Evolutionary conservation across 495 filamentous ascomycete genomes (phyloP).

Genomic region (Polyplosphaeria fusca): DNA sequence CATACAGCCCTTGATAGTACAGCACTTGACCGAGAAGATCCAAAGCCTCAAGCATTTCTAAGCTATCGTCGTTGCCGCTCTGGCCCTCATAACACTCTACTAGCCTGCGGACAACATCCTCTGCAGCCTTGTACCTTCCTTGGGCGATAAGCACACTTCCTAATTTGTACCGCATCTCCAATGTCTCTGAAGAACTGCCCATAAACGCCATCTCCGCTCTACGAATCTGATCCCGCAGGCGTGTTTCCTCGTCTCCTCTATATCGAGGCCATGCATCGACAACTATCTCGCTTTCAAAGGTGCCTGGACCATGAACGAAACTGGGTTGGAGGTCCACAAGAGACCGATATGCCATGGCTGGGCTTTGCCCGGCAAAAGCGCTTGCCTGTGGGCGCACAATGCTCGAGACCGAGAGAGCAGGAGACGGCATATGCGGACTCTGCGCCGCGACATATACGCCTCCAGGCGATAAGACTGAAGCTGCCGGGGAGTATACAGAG

Average conservation of each 20-base stretch:
- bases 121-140: conserved; percentile 33
- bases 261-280: conserved; percentile 12
- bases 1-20: conserved; percentile 14
- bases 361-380: conserved; percentile 30
- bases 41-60: conserved; percentile 16
- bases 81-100: too few relatives aligned
- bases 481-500: conserved; percentile 16
- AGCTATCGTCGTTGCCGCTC: too few relatives aligned
- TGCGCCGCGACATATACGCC: conserved; percentile 7
- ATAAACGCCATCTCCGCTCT: conserved; percentile 9
- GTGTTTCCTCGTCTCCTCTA: conserved; percentile 23
- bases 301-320: neutral
- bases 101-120: too few relatives aligned
- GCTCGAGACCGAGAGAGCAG: conserved; percentile 29
- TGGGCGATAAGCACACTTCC: conserved; percentile 21
- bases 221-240: conserved; percentile 20
- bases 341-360: conserved; percentile 19
- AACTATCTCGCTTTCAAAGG: conserved; percentile 6
- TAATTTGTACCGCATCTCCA: conserved; percentile 14
- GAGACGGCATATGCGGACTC: conserved; percentile 23
- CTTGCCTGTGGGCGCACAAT: conserved; percentile 22
- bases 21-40: conserved; percentile 19
- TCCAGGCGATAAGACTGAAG: conserved; percentile 9
- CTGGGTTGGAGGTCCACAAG: conserved; percentile 1
- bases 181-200: conserved; percentile 6